Base-by-base conservation (phyloP, 345 rosid genomes). In the Hevea brasiliensis region DNA sequence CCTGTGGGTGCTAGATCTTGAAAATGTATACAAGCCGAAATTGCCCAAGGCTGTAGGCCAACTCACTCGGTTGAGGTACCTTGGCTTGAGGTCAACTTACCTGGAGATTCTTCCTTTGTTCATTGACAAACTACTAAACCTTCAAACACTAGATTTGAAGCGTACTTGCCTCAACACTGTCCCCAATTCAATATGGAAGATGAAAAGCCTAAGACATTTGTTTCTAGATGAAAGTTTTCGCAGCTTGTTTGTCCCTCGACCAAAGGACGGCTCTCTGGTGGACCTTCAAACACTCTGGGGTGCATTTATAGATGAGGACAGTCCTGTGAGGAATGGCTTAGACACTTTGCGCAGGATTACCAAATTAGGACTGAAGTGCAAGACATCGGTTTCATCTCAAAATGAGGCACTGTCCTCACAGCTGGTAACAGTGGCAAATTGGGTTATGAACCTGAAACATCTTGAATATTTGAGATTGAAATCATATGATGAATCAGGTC, bases 21-120 rank as follows among this genome's bases (percentile, higher is more conserved):
- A 62, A 62, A 7, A 18, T 7, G 67, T 60, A 4, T 73, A 62
- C 35, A 62, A 35, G 44, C 67, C 67, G 20, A 62, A 35, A 40
- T 40, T 62, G 6, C 67, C 48, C 13, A 62, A 62, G 27, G 67
- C 48, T 40, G 11, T 62, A 20, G 13, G 50, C 40, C 11, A 40
- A 4, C 67, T 62, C 4, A 37, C 26, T 62, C 50, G 7, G 41
- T 35, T 62, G 67, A 62, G 48, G 27, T 62, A 62, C 71, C 58
- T 80, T 29, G 78, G 82, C 48, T 61, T 74, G 67, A 37, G 67
- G 7, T 40, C 27, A 40, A 62, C 48, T n/a, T 40, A 62, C 26
- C 27, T 62, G 7, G 67, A 20, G 26, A 62, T 37, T 8, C 67
- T 62, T 18, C 50, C 67, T 7, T 8, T 40, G 5, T 62, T 62